A percentile compares a stretch with the other conserved stretches of the same genome.
Conservation (phyloP, 192 early-diverging fungal genomes). For the Mortierella claussenii region DNA sequence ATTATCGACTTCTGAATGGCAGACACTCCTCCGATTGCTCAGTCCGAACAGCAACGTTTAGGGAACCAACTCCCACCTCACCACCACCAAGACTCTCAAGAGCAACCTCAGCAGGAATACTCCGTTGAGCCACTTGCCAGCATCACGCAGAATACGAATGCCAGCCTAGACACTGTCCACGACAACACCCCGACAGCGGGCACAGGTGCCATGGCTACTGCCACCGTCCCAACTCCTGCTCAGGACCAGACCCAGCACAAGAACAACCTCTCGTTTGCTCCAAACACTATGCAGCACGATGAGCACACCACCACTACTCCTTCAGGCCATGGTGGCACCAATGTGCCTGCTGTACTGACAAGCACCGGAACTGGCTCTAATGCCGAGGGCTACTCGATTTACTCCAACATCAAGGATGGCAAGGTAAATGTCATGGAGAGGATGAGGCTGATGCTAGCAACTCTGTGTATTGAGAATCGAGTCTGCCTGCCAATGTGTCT, state of each 20-base stretch:
- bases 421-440: conserved; percentile 9
- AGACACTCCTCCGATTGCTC: conserved; percentile 23
- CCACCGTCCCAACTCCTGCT: background rate
- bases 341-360: conserved; percentile 2
- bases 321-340: background rate
- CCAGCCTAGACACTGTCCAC: no score
- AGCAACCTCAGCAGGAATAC: background rate
- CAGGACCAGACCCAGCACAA: conserved; percentile 10
- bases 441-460: background rate
- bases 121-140: background rate
- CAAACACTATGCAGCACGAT: background rate
- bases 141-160: no score
- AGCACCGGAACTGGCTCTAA: background rate
- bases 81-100: no score
- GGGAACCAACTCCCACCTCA: conserved; percentile 27
- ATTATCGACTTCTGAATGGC: no score
- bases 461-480: background rate
- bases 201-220: background rate
- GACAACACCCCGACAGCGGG: background rate
- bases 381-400: conserved; percentile 35
- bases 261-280: conserved; percentile 27
- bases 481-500: background rate
- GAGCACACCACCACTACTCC: background rate
- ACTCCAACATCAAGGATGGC: conserved; percentile 46
- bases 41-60: conserved; percentile 14